A percentile compares a stretch with the other conserved stretches of the same genome.
Conservation (phyloP, 257 asterid genomes). For the Primulina tabacum region DNA sequence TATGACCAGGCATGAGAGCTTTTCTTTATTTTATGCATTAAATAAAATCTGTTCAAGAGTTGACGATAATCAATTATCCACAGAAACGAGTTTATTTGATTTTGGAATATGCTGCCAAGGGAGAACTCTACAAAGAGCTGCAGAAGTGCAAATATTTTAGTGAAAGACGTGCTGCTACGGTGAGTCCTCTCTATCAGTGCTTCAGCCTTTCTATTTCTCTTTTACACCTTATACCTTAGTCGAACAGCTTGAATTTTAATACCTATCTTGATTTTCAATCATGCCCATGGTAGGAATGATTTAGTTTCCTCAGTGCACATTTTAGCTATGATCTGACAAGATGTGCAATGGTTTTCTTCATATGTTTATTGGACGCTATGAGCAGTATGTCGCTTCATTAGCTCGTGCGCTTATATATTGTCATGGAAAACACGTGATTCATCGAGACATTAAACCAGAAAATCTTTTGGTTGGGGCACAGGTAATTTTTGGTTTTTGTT, state of each 20-base stretch:
- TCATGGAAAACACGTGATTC: conserved; percentile 97
- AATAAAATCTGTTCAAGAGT: not conserved
- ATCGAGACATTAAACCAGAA: conserved; percentile 95
- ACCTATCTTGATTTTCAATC: too few species aligned
- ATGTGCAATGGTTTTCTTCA: conserved; percentile 15
- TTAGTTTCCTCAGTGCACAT: not conserved
- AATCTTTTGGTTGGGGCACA: conserved; percentile 93
- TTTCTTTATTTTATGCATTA: not conserved
- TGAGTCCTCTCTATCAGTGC: conserved; percentile 34
- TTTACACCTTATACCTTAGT: not conserved
- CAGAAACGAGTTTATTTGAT: conserved; percentile 71
- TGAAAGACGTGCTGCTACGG: conserved; percentile 93
- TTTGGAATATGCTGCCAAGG: conserved; percentile 87
- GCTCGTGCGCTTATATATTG: conserved; percentile 96
- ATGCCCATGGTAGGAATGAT: too few species aligned
- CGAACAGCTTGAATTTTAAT: not conserved
- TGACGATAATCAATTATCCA: conserved; percentile 14
- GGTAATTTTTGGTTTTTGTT: conserved; percentile 36
- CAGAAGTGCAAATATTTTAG: conserved; percentile 81
- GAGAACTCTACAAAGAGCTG: conserved; percentile 90
- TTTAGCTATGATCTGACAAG: conserved; percentile 8
- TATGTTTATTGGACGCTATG: not conserved
- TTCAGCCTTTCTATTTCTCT: not conserved
- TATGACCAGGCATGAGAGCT: conserved; percentile 54
- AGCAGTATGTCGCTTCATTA: conserved; percentile 86